Conservation (phyloP, 371 early-diverging fungal genomes). For the Blastocladiella emersonii region DNA sequence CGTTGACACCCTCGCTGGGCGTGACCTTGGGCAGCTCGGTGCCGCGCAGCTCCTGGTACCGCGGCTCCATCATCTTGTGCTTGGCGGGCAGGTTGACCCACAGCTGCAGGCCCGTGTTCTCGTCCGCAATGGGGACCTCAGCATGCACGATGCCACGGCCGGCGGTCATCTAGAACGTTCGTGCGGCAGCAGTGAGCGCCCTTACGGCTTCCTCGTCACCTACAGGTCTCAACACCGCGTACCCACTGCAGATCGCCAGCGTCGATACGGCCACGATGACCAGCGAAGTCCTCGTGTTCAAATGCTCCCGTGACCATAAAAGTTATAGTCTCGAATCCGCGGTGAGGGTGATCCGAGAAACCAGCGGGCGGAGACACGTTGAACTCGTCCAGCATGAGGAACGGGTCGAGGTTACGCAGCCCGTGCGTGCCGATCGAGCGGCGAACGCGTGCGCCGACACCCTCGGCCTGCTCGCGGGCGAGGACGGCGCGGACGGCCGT, state of each 20-base stretch:
- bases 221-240: too few species aligned
- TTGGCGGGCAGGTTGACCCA: conserved; percentile 70
- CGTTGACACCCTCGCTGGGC: conserved; percentile 37
- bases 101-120: conserved; percentile 48
- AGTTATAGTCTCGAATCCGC: conserved; percentile 25
- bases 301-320: conserved; percentile 24
- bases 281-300: conserved; percentile 64
- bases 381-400: conserved; percentile 71
- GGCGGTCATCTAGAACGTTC: conserved; percentile 38
- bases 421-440: conserved; percentile 51
- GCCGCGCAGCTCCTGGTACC: conserved; percentile 56
- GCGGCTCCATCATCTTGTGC: conserved; percentile 60
- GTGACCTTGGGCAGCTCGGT: conserved; percentile 23
- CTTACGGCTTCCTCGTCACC: conserved; percentile 15
- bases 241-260: conserved; percentile 66
- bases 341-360: conserved; percentile 41
- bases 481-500: not conserved
- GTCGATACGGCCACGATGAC: conserved; percentile 53
- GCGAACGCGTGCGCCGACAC: conserved; percentile 39
- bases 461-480: conserved; percentile 26
- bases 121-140: conserved; percentile 46
- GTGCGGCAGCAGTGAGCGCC: too few species aligned
- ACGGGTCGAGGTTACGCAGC: conserved; percentile 61
- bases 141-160: conserved; percentile 64
- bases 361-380: conserved; percentile 23